Conservation (phyloP, 2,329 filamentous ascomycete species). For the Bipolaris oryzae region DNA sequence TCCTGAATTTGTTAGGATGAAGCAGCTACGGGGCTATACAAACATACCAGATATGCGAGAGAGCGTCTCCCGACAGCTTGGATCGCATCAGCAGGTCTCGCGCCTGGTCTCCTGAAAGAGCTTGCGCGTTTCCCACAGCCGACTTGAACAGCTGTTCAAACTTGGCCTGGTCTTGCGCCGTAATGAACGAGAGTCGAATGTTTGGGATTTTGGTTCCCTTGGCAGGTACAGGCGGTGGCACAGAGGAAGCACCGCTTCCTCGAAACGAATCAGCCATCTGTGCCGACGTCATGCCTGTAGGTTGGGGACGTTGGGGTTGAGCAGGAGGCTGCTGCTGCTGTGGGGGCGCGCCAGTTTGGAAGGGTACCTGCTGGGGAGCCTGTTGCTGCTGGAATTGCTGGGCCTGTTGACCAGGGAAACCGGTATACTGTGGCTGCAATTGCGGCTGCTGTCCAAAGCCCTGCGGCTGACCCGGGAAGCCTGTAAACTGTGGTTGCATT, state of each 20-base stretch:
- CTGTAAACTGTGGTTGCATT: constrained; percentile 59
- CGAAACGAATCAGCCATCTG: constrained; percentile 70
- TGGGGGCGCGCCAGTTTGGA: constrained; percentile 54
- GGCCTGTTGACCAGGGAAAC: constrained; percentile 53
- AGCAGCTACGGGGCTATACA: background rate
- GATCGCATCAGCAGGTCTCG: constrained; percentile 88
- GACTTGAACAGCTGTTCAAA: constrained; percentile 98
- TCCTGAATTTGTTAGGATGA: constrained; percentile 61
- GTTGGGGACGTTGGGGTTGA: constrained; percentile 58
- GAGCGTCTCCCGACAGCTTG: constrained; percentile 80
- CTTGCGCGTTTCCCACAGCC: constrained; percentile 81
- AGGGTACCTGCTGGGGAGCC: constrained; percentile 58
- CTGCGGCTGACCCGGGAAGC: constrained; percentile 54
- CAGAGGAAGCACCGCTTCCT: constrained; percentile 38
- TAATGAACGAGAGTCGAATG: constrained; percentile 94
- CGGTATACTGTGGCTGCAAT: constrained; percentile 55
- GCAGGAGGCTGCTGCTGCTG: constrained; percentile 63
- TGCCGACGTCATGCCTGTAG: constrained; percentile 65
- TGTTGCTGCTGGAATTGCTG: constrained; percentile 56
- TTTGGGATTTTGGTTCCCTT: constrained; percentile 83
- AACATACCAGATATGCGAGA: constrained; percentile 88
- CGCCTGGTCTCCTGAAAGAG: constrained; percentile 90
- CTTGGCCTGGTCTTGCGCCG: constrained; percentile 90
- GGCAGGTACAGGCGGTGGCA: constrained; percentile 67
- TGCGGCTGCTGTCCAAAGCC: constrained; percentile 55